Percentiles rank a stretch among this genome's conserved stretches.
Evolutionary conservation across 2,329 filamentous ascomycete genomes (phyloP).

Genomic region (Fusarium domesticum): DNA sequence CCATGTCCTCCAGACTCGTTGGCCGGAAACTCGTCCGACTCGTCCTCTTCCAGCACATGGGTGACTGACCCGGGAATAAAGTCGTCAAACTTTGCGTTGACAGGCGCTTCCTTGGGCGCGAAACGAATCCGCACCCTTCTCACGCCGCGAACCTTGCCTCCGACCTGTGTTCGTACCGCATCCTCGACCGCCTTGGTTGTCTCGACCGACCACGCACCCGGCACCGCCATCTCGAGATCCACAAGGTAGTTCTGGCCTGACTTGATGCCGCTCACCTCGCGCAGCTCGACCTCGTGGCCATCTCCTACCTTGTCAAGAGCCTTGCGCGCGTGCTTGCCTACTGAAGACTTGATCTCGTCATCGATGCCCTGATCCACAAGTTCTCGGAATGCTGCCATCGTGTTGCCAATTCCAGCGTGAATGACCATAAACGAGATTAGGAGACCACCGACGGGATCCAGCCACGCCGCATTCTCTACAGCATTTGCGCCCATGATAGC

Average conservation of each 20-base stretch:
- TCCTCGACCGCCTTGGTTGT: slow-evolving; percentile 70
- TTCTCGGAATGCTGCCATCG: slow-evolving; percentile 75
- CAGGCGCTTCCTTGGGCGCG: slow-evolving; percentile 61
- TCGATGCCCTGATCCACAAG: slow-evolving; percentile 90
- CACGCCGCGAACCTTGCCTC: slow-evolving; percentile 76
- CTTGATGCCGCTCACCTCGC: slow-evolving; percentile 84
- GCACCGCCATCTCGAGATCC: slow-evolving; percentile 82
- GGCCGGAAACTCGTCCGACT: slow-evolving; percentile 34
- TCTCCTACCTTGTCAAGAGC: slow-evolving; percentile 54
- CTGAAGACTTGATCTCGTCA: slow-evolving; percentile 70
- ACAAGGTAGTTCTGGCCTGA: slow-evolving; percentile 95
- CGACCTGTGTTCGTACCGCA: slow-evolving; percentile 67
- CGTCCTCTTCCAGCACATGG: slow-evolving; percentile 59
- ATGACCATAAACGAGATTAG: slow-evolving; percentile 93
- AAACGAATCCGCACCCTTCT: slow-evolving; percentile 83
- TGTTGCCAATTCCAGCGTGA: slow-evolving; percentile 85
- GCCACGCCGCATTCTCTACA: slow-evolving; percentile 80
- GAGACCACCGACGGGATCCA: slow-evolving; percentile 90
- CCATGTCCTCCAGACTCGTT: slow-evolving; percentile 29
- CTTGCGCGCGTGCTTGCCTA: slow-evolving; percentile 63
- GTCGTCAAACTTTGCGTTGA: slow-evolving; percentile 68
- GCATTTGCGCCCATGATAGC: slow-evolving; percentile 89
- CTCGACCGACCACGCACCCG: slow-evolving; percentile 71
- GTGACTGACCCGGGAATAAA: slow-evolving; percentile 67
- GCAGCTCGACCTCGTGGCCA: slow-evolving; percentile 63